Evolutionary conservation across 139 green algal species (phyloP).

Genomic region (Ulvella scutata): DNA sequence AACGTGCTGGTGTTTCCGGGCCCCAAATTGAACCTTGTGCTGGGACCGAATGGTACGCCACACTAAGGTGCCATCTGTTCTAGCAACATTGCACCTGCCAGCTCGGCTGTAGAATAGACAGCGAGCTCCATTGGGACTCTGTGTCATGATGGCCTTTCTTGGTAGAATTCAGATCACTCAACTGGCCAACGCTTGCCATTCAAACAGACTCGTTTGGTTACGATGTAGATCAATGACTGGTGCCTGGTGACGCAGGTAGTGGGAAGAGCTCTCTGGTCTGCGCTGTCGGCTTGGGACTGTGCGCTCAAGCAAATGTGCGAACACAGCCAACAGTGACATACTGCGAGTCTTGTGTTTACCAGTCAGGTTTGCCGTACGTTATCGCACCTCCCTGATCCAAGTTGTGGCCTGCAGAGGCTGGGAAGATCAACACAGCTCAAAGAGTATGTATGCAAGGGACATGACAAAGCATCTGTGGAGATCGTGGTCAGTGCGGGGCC

Average conservation of each 20-base stretch:
- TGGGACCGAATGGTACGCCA: constrained; percentile 81
- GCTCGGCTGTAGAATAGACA: neutral
- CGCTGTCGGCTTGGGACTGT: constrained; percentile 68
- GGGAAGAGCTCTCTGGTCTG: neutral
- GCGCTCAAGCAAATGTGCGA: constrained; percentile 23
- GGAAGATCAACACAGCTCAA: constrained; percentile 57
- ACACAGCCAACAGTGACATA: constrained; percentile 3
- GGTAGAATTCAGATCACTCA: constrained; percentile 85
- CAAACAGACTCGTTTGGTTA: too few species aligned
- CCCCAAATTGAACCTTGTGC: constrained; percentile 75
- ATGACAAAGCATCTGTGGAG: constrained; percentile 30
- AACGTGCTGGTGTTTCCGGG: constrained; percentile 48
- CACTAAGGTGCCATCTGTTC: neutral
- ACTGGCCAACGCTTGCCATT: too few species aligned
- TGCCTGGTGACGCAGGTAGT: neutral
- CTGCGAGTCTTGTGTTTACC: neutral
- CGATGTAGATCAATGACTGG: neutral
- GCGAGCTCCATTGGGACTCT: neutral
- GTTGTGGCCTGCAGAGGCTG: constrained; percentile 37
- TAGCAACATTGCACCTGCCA: neutral
- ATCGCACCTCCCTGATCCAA: neutral
- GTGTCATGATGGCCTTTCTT: constrained; percentile 9
- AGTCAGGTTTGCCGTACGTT: neutral
- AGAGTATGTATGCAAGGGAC: constrained; percentile 60
- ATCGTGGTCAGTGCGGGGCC: constrained; percentile 46